Conservation (phyloP, 2,329 filamentous ascomycete species). For the Xylariaceae sp. region DNA sequence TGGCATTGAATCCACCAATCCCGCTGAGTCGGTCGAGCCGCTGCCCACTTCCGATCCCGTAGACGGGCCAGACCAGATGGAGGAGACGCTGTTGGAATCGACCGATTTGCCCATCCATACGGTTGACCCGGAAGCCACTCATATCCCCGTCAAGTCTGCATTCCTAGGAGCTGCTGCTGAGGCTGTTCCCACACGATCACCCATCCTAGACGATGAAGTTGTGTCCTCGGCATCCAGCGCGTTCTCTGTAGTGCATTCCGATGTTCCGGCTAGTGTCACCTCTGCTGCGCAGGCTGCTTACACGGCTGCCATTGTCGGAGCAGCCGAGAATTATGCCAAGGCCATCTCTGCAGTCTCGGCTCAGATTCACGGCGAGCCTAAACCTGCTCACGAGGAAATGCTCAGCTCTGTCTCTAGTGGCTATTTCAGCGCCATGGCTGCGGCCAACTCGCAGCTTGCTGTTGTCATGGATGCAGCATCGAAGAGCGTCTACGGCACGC, state of each 20-base stretch:
- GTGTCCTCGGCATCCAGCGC: constrained; percentile 38
- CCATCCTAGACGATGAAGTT: constrained; percentile 50
- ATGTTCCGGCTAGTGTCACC: constrained; percentile 38
- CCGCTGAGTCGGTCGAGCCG: constrained; percentile 28
- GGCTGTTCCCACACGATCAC: constrained; percentile 45
- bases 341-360: constrained; percentile 66
- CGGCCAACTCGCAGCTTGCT: constrained; percentile 58
- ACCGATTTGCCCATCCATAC: constrained; percentile 24
- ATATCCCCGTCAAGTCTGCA: constrained; percentile 42
- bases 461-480: constrained; percentile 55
- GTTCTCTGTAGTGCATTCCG: constrained; percentile 34
- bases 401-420: constrained; percentile 65
- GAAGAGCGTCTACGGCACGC: constrained; percentile 46
- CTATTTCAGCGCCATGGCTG: constrained; percentile 63
- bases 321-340: constrained; percentile 65
- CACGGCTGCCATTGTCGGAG: constrained; percentile 61
- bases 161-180: constrained; percentile 52
- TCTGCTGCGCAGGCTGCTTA: constrained; percentile 57
- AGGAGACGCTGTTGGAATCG: constrained; percentile 35
- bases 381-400: constrained; percentile 68
- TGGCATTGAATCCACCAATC: constrained; percentile 27
- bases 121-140: constrained; percentile 16
- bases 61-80: constrained; percentile 30
- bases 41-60: constrained; percentile 19
- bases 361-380: constrained; percentile 65